Evolutionary conservation across 345 rosid genomes (phyloP).

Genomic region (Populus ilicifolia): DNA sequence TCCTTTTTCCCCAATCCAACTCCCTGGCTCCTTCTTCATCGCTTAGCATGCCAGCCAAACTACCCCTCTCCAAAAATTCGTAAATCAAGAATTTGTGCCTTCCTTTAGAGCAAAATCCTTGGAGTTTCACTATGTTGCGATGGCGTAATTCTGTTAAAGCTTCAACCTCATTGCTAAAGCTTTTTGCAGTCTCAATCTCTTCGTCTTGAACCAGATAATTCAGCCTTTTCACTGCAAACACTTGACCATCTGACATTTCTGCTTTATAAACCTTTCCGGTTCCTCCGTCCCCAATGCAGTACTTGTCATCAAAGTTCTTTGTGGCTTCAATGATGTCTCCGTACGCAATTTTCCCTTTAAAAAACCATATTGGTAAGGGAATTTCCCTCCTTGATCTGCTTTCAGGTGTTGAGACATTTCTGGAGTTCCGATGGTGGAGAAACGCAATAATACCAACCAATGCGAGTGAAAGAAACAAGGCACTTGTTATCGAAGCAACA

Average conservation of each 20-base stretch:
- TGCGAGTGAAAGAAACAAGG: constrained; percentile 7
- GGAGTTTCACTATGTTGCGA: background rate
- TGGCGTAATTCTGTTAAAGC: background rate
- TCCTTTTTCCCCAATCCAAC: background rate
- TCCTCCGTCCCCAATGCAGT: constrained; percentile 25
- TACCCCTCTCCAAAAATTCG: too few species aligned
- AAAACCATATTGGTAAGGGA: background rate
- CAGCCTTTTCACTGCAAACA: constrained; percentile 29
- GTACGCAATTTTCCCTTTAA: constrained; percentile 17
- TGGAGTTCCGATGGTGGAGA: background rate
- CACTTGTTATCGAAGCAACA: constrained; percentile 15
- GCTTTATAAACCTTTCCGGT: constrained; percentile 24
- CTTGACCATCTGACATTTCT: constrained; percentile 4
- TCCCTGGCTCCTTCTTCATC: too few species aligned
- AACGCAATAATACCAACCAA: constrained; percentile 11
- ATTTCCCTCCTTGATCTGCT: background rate
- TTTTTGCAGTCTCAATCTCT: background rate
- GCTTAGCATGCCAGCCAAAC: too few species aligned
- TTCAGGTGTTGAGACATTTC: background rate
- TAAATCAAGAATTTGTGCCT: background rate
- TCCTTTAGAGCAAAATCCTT: background rate
- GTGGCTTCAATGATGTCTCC: constrained; percentile 28
- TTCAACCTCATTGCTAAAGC: background rate
- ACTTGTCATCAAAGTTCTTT: constrained; percentile 12
- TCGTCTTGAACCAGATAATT: background rate